phyloP scores from a whole-genome alignment of 2,329 filamentous ascomycete genomes.

The Fusarium camptoceras region DNA sequence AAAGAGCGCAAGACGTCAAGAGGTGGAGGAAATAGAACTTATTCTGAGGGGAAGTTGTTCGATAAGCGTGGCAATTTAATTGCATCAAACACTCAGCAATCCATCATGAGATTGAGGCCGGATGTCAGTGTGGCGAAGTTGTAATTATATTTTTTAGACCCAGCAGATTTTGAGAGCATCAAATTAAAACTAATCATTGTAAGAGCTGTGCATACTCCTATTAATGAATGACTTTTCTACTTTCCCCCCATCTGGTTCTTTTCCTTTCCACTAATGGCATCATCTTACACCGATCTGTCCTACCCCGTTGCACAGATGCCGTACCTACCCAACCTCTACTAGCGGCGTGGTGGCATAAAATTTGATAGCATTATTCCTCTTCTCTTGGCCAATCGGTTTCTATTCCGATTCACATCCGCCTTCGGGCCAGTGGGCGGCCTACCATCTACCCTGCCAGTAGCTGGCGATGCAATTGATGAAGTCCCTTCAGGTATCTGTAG shows the following conservation, averaged over 20 bases:
- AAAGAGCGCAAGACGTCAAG: slow-evolving; percentile 54
- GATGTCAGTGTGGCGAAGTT: slow-evolving; percentile 22
- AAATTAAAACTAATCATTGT: neutral
- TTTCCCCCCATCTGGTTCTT: neutral
- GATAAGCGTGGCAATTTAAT: slow-evolving; percentile 58
- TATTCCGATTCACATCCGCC: neutral
- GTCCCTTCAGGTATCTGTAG: neutral
- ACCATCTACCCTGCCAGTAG: neutral
- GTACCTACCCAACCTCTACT: neutral
- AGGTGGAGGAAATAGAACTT: slow-evolving; percentile 57
- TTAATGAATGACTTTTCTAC: neutral
- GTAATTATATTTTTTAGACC: neutral
- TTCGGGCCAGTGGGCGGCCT: neutral
- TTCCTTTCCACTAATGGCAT: neutral
- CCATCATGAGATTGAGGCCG: slow-evolving; percentile 47
- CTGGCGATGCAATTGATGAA: neutral
- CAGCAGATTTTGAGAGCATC: neutral
- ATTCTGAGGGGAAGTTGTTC: slow-evolving; percentile 58
- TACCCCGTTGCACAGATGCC: neutral
- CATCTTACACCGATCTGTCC: too few relatives aligned
- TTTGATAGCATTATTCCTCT: neutral
- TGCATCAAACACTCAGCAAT: slow-evolving; percentile 62
- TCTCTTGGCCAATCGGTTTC: neutral
- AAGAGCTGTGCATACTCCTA: too few relatives aligned
- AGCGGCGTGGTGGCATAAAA: neutral